These are phyloP conservation scores for Linnemannia zychae DNA, from an alignment of 192 early-diverging fungal genomes.

Conservation along the genomic window DNA sequence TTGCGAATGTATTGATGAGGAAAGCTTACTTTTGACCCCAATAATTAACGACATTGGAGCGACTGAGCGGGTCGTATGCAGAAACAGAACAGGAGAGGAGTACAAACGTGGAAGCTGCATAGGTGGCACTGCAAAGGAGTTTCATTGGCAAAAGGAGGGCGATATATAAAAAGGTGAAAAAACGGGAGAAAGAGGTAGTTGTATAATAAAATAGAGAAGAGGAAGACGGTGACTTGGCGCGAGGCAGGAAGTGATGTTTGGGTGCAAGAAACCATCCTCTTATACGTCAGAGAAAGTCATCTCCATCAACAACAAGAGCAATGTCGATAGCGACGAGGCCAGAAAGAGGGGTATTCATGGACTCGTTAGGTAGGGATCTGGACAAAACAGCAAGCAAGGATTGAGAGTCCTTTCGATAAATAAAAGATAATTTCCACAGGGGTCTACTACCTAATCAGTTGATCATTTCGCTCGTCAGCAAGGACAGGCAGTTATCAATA, in stretches of 20 bases:
- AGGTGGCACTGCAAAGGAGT: background rate
- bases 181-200: background rate
- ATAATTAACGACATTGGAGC: constrained; percentile 43
- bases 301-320: background rate
- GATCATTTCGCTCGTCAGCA: too few relatives aligned
- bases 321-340: background rate
- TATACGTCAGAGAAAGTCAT: background rate
- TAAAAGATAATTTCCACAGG: too few relatives aligned
- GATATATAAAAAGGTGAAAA: background rate
- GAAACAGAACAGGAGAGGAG: background rate
- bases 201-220: background rate
- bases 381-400: too few relatives aligned
- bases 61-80: constrained; percentile 27
- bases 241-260: too few relatives aligned
- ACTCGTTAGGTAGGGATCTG: too few relatives aligned
- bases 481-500: too few relatives aligned
- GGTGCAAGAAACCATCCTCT: background rate
- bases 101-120: background rate
- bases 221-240: background rate
- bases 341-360: too few relatives aligned
- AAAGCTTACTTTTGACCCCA: constrained; percentile 47
- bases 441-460: too few relatives aligned
- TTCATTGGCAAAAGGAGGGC: background rate
- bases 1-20: background rate
- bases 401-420: too few relatives aligned